A percentile compares a stretch with the other conserved stretches of the same genome.
Evolutionary conservation across 202 grass and related monocot genomes (phyloP).

Genomic region (Setaria viridis): DNA sequence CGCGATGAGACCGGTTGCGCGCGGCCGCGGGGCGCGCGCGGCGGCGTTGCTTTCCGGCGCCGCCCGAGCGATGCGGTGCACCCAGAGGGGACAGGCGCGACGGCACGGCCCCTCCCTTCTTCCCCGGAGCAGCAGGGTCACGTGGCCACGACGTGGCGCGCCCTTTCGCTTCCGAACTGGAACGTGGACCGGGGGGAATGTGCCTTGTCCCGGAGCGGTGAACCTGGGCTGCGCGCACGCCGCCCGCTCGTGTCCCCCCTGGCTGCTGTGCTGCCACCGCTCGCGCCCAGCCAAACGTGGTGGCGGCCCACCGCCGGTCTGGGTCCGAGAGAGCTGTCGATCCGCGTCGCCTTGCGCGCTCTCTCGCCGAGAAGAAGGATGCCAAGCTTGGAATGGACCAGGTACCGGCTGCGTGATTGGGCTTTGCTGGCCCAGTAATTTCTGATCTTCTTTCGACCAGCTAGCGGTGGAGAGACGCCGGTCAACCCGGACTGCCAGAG

Average conservation of each 20-base stretch:
- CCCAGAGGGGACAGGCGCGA: slow-evolving; percentile 15
- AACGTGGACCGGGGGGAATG: background rate
- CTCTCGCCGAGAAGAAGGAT: background rate
- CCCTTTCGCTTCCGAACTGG: background rate
- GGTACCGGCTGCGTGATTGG: background rate
- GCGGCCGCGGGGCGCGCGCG: background rate
- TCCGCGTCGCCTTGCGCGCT: background rate
- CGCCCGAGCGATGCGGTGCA: slow-evolving; percentile 52
- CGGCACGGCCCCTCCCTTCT: background rate
- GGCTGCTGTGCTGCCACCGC: slow-evolving; percentile 4
- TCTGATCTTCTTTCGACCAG: background rate
- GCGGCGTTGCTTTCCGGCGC: slow-evolving; percentile 51
- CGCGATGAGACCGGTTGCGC: background rate
- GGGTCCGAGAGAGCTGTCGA: background rate
- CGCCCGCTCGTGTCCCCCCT: background rate
- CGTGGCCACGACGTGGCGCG: slow-evolving; percentile 40
- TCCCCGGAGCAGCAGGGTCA: slow-evolving; percentile 1
- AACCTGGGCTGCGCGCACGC: background rate
- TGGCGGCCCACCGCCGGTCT: background rate
- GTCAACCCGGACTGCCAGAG: background rate
- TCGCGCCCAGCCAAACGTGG: background rate
- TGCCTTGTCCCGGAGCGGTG: slow-evolving; percentile 8
- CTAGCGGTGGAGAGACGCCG: background rate
- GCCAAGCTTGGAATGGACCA: slow-evolving; percentile 1
- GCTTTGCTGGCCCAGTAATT: background rate